A percentile compares a stretch with the other conserved stretches of the same genome.
phyloP scores from a whole-genome alignment of 1,284 basidiomycete genomes.

The Cystobasidium pallidum region DNA sequence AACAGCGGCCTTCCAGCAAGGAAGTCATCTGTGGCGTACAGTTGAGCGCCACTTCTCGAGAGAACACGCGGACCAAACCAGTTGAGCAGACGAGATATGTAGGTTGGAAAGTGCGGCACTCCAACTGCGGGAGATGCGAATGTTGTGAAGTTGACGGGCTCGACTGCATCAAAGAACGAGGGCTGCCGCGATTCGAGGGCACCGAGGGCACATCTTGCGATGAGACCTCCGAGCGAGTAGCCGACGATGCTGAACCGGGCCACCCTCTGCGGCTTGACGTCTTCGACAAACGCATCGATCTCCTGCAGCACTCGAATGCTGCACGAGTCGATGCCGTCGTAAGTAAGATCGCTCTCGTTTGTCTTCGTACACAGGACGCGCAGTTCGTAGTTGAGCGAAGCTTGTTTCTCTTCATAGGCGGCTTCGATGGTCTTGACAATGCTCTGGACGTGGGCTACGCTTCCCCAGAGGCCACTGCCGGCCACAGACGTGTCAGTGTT shows the following conservation, averaged over 20 bases:
- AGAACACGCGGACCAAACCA: constrained; percentile 72
- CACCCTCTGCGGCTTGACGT: constrained; percentile 42
- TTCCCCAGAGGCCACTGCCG: constrained; percentile 49
- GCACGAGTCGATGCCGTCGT: constrained; percentile 75
- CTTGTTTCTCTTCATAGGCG: neutral
- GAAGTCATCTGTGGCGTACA: constrained; percentile 74
- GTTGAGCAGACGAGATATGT: constrained; percentile 65
- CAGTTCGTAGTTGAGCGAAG: neutral
- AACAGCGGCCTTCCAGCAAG: constrained; percentile 68
- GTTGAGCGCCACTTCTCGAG: constrained; percentile 82
- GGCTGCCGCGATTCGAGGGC: constrained; percentile 67
- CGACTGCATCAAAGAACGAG: constrained; percentile 68
- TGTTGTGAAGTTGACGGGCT: constrained; percentile 76
- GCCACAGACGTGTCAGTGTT: neutral
- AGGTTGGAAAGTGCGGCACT: constrained; percentile 59
- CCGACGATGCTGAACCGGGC: constrained; percentile 48
- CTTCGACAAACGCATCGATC: constrained; percentile 52
- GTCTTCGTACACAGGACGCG: constrained; percentile 60
- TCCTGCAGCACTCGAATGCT: constrained; percentile 71
- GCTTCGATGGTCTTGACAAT: constrained; percentile 44
- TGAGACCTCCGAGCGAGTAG: constrained; percentile 78
- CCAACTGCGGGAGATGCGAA: constrained; percentile 76
- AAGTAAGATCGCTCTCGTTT: constrained; percentile 66
- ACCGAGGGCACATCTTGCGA: constrained; percentile 75
- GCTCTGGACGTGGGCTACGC: constrained; percentile 45